Conservation (phyloP, 257 asterid species). For the Solanum neorickii region DNA sequence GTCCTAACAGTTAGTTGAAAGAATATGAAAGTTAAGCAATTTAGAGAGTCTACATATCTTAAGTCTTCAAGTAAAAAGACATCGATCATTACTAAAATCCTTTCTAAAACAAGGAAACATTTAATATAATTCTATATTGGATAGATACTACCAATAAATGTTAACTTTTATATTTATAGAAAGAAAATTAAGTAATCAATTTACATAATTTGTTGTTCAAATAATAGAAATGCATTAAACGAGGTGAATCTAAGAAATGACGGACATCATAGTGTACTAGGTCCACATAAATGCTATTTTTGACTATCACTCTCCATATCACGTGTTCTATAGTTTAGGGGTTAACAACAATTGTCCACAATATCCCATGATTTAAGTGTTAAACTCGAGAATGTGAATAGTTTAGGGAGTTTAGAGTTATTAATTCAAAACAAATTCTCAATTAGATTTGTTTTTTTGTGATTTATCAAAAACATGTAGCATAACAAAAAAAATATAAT, state of each 20-base stretch:
- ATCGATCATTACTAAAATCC: background rate
- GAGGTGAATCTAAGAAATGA: background rate
- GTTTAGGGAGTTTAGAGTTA: background rate
- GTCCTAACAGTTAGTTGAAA: background rate
- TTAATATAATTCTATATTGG: background rate
- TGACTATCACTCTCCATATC: no score
- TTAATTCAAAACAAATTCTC: background rate
- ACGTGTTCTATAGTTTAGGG: no score
- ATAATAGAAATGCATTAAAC: background rate
- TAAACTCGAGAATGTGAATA: background rate
- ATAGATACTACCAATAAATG: background rate
- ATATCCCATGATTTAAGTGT: no score
- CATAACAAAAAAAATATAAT: no score
- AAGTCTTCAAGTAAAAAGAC: background rate
- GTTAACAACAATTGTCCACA: no score
- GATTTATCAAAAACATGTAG: no score
- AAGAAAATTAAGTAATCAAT: background rate
- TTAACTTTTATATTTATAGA: background rate
- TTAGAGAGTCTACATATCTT: background rate
- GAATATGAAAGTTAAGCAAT: background rate
- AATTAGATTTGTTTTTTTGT: background rate
- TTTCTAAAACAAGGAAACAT: background rate
- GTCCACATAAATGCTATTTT: no score
- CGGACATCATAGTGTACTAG: background rate
- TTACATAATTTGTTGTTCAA: background rate